These are phyloP conservation scores for Mycena chlorophos DNA, from an alignment of 768 basidiomycete genomes.

Conservation along the genomic window DNA sequence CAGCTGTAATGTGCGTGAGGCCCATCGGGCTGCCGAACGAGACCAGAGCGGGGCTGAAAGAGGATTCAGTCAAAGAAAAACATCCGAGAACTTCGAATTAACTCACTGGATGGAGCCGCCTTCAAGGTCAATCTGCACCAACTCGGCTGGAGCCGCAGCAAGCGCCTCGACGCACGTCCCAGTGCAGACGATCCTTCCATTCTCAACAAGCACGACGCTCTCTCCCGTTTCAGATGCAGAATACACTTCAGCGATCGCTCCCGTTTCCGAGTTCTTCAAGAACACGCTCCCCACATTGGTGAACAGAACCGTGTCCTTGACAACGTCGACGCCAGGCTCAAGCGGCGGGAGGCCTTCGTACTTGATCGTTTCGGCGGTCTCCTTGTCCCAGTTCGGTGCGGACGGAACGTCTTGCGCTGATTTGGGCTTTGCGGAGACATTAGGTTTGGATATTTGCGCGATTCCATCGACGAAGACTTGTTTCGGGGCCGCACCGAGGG, in stretches of 20 bases:
- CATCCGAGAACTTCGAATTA: not conserved
- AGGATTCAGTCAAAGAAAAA: not conserved
- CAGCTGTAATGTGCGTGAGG: conserved; percentile 42
- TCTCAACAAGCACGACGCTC: conserved; percentile 8
- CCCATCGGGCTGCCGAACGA: conserved; percentile 20
- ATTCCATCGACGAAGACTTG: conserved; percentile 89
- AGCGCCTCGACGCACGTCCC: conserved; percentile 2
- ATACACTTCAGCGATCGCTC: conserved; percentile 5
- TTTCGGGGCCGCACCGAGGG: conserved; percentile 74
- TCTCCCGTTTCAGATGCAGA: not conserved
- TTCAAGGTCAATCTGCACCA: conserved; percentile 11
- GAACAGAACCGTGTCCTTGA: not conserved
- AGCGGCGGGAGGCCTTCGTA: conserved; percentile 69
- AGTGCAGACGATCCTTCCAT: conserved; percentile 11
- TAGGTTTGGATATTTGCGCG: conserved; percentile 49
- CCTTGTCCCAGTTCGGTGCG: conserved; percentile 60
- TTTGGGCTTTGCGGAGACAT: conserved; percentile 43
- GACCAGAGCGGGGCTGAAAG: conserved; percentile 11
- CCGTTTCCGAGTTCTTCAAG: conserved; percentile 3
- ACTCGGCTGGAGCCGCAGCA: not conserved
- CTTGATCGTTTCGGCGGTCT: conserved; percentile 55
- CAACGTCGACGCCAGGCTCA: not conserved
- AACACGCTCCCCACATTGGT: conserved; percentile 15
- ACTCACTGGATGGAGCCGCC: conserved; percentile 17
- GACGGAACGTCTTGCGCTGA: conserved; percentile 52